phyloP scores from a whole-genome alignment of 176 grass and related monocot genomes.

The Oryza nivara region DNA sequence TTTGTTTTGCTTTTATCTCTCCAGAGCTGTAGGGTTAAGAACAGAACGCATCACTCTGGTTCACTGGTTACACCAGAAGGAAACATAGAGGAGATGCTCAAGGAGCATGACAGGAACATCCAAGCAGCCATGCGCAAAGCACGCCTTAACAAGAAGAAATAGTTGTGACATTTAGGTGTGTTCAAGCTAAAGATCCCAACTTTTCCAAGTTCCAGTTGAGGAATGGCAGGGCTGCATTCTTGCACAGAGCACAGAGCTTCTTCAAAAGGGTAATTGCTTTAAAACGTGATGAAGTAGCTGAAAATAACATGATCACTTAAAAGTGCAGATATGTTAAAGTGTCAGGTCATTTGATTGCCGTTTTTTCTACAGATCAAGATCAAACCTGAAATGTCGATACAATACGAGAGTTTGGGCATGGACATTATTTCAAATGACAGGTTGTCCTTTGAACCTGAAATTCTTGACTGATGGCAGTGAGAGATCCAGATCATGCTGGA shows the following conservation, averaged over 20 bases:
- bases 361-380: conserved; percentile 7
- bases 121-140: conserved; percentile 82
- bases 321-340: neutral
- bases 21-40: conserved; percentile 50
- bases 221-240: conserved; percentile 8
- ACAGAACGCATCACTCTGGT: conserved; percentile 60
- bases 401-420: neutral
- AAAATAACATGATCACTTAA: neutral
- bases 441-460: neutral
- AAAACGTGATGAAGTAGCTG: neutral
- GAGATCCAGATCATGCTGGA: neutral
- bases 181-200: neutral
- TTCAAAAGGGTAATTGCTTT: neutral
- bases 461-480: neutral
- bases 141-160: conserved; percentile 44
- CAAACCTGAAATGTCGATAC: neutral
- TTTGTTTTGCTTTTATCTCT: conserved; percentile 5
- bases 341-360: neutral
- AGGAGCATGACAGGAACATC: conserved; percentile 76
- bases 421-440: neutral
- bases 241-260: neutral
- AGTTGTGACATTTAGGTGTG: conserved; percentile 23
- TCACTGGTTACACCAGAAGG: conserved; percentile 60
- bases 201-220: conserved; percentile 3
- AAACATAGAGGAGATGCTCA: conserved; percentile 74